Evolutionary conservation across 2,329 filamentous ascomycete genomes (phyloP).

Genomic region (Intubia oerlemansii): DNA sequence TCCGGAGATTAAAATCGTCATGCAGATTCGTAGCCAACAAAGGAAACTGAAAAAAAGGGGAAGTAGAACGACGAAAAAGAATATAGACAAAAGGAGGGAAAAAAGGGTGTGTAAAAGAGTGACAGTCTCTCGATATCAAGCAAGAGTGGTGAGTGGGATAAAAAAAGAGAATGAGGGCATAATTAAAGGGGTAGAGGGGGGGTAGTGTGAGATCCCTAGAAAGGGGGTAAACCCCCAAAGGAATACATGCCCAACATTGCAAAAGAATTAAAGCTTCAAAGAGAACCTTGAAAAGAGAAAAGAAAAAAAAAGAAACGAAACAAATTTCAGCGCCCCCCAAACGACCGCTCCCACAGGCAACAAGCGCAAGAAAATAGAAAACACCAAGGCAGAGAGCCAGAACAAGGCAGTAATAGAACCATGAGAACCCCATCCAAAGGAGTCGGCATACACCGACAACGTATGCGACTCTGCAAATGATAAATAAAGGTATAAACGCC

Average conservation of each 20-base stretch:
- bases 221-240: no score
- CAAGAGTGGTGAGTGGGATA: not conserved
- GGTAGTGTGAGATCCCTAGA: no score
- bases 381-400: not conserved
- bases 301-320: not conserved
- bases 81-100: no score
- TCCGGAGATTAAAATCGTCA: conserved; percentile 15
- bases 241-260: no score
- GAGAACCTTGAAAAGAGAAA: not conserved
- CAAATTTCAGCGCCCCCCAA: not conserved
- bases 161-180: not conserved
- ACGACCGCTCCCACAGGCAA: no score
- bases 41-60: no score
- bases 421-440: conserved; percentile 8
- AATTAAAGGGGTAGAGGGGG: not conserved
- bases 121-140: no score
- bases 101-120: no score
- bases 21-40: conserved; percentile 30
- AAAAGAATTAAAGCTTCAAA: not conserved
- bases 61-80: no score
- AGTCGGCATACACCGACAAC: no score
- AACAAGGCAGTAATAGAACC: conserved; percentile 2
- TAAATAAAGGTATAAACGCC: no score
- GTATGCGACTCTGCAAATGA: no score
- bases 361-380: not conserved